Percentiles rank a stretch among this genome's conserved stretches.
Conservation (phyloP, 257 asterid genomes). For the Solanum arcanum region DNA sequence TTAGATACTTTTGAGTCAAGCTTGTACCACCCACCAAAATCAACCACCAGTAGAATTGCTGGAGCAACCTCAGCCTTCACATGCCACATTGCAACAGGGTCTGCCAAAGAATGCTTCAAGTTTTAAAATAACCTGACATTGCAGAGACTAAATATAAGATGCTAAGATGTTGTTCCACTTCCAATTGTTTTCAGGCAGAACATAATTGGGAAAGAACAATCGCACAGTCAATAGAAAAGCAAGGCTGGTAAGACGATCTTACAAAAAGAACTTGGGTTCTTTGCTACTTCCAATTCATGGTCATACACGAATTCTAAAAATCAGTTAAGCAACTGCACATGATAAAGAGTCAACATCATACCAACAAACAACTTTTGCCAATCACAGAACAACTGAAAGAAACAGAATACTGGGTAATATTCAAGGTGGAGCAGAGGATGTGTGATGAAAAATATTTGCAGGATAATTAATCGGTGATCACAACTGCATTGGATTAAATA, state of each 20-base stretch:
- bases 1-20: constrained; percentile 51
- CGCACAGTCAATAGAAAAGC: neutral
- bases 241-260: neutral
- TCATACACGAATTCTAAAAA: neutral
- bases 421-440: neutral
- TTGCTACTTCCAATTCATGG: neutral
- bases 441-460: neutral
- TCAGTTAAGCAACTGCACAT: neutral
- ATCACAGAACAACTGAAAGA: neutral
- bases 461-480: neutral
- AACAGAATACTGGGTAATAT: neutral
- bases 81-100: constrained; percentile 98
- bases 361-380: neutral
- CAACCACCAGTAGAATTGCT: constrained; percentile 83
- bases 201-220: neutral
- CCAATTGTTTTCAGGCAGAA: neutral
- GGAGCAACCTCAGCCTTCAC: constrained; percentile 78
- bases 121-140: constrained; percentile 81
- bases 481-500: neutral
- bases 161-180: constrained; percentile 6
- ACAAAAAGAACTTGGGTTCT: neutral
- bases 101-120: constrained; percentile 99
- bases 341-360: neutral
- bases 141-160: constrained; percentile 64
- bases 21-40: constrained; percentile 93